A percentile compares a stretch with the other conserved stretches of the same genome.
Conservation (phyloP, 1,284 basidiomycete species). For the Sporisorium graminicola region DNA sequence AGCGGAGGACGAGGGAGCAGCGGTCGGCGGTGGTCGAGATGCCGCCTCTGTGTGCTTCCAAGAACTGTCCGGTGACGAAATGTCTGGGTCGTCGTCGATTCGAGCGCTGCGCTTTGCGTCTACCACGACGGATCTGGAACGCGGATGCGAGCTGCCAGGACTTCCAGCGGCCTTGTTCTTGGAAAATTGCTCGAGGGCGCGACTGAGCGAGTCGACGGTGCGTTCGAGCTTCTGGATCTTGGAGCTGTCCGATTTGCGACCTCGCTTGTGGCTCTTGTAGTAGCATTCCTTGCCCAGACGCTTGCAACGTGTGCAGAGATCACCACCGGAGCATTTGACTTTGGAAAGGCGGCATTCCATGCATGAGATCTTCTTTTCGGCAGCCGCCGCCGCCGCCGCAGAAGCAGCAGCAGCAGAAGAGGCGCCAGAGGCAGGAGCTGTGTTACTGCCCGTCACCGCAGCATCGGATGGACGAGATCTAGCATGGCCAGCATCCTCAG, state of each 20-base stretch:
- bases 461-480: constrained; percentile 2
- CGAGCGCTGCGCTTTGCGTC: constrained; percentile 13
- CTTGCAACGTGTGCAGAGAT: constrained; percentile 47
- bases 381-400: constrained; percentile 8
- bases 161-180: constrained; percentile 25
- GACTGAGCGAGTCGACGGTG: constrained; percentile 50
- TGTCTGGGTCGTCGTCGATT: constrained; percentile 4
- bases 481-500: constrained; percentile 2
- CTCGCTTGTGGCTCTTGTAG: constrained; percentile 53
- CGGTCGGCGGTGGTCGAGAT: not conserved
- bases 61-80: constrained; percentile 19
- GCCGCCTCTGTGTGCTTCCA: constrained; percentile 13
- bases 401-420: not conserved
- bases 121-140: not conserved
- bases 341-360: constrained; percentile 53
- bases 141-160: constrained; percentile 9
- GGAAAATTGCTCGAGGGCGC: constrained; percentile 45
- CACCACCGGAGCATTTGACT: constrained; percentile 51
- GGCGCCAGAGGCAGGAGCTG: not conserved
- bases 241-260: constrained; percentile 54
- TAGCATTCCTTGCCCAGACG: constrained; percentile 45
- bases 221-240: constrained; percentile 54
- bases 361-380: constrained; percentile 55
- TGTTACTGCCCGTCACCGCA: not conserved
- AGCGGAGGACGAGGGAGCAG: constrained; percentile 19